Evolutionary conservation across 1,284 basidiomycete species (phyloP).

Genomic region (Cryptococcus sp.): DNA sequence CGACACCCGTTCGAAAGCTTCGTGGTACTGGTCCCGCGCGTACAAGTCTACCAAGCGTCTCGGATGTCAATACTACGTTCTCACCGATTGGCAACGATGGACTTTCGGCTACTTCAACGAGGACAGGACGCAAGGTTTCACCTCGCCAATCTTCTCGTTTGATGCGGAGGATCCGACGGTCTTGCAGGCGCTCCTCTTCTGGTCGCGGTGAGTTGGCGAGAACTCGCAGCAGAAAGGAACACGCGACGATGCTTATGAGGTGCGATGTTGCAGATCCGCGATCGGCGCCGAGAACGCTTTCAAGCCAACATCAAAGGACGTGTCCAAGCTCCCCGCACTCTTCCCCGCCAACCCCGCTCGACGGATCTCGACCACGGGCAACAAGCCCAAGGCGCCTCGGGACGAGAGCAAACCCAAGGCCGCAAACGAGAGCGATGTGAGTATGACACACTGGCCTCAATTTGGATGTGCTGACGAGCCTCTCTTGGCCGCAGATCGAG

Average conservation of each 20-base stretch:
- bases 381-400: constrained; percentile 6
- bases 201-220: constrained; percentile 40
- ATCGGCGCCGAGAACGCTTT: constrained; percentile 36
- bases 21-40: constrained; percentile 54
- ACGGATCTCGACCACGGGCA: constrained; percentile 30
- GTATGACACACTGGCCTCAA: constrained; percentile 1
- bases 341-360: constrained; percentile 53
- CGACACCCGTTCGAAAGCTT: constrained; percentile 53
- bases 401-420: constrained; percentile 31
- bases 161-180: constrained; percentile 43
- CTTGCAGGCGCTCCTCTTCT: constrained; percentile 49
- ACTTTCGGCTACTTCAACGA: constrained; percentile 53
- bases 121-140: constrained; percentile 43
- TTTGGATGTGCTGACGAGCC: background rate
- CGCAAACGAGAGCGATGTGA: constrained; percentile 51
- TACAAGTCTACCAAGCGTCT: constrained; percentile 50
- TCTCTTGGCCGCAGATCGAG: constrained; percentile 39
- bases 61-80: constrained; percentile 48
- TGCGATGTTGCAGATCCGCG: constrained; percentile 26
- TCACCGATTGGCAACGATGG: constrained; percentile 55
- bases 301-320: constrained; percentile 38
- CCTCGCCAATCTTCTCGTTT: constrained; percentile 40
- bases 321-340: constrained; percentile 31
- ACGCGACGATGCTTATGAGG: constrained; percentile 6
- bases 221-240: background rate